Conservation (phyloP, 768 basidiomycete species). For the Boletus huronensis region DNA sequence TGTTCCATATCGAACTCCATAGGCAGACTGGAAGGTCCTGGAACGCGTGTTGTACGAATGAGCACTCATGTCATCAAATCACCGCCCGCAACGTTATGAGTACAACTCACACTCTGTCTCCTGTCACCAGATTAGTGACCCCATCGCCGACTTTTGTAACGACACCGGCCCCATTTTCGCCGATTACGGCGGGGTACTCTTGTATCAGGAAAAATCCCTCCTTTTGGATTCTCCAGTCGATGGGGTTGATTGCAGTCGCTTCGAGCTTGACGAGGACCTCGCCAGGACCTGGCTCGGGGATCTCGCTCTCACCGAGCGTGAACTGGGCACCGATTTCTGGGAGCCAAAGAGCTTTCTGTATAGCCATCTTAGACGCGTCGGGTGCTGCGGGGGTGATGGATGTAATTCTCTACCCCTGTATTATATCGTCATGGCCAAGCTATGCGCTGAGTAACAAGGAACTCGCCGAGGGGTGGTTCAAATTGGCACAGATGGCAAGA, state of each 20-base stretch:
- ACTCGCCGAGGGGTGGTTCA: neutral
- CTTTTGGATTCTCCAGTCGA: conserved; percentile 30
- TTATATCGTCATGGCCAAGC: neutral
- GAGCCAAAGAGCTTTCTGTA: conserved; percentile 19
- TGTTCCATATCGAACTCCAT: conserved; percentile 1
- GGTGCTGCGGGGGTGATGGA: neutral
- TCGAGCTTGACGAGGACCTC: conserved; percentile 43
- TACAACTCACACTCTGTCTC: conserved; percentile 36
- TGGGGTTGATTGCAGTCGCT: conserved; percentile 42
- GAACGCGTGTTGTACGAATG: neutral
- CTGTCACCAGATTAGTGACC: conserved; percentile 31
- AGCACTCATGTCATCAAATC: neutral
- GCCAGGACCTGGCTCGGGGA: conserved; percentile 38
- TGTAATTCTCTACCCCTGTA: neutral
- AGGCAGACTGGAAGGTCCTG: conserved; percentile 7
- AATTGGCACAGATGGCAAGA: too few species aligned
- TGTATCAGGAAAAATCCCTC: conserved; percentile 18
- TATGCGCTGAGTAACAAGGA: neutral
- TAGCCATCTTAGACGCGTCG: neutral
- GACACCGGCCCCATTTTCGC: conserved; percentile 37
- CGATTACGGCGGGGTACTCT: conserved; percentile 36
- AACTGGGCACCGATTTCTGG: conserved; percentile 11
- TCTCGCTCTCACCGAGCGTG: conserved; percentile 4
- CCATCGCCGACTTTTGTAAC: conserved; percentile 35
- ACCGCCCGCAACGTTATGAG: too few species aligned